These are phyloP conservation scores for Nelumbo lutea DNA, from an alignment of 164 flowering plant species.

Conservation along the genomic window DNA sequence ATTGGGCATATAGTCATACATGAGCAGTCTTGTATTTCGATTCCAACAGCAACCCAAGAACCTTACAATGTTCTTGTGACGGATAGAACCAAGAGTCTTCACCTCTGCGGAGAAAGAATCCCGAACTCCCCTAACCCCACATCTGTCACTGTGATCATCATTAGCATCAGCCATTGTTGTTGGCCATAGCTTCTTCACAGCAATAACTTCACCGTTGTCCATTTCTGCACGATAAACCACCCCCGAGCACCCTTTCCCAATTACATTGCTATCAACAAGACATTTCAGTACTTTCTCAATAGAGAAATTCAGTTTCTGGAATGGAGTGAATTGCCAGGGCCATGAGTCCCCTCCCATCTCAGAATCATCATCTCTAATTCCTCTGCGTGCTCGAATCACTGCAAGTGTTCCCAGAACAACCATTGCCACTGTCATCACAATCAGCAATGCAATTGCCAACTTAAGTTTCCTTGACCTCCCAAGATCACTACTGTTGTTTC, in stretches of 20 bases:
- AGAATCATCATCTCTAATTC: conserved; percentile 42
- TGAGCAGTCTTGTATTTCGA: conserved; percentile 51
- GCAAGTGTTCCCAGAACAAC: conserved; percentile 48
- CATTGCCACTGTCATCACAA: conserved; percentile 44
- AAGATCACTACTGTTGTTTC: conserved; percentile 4
- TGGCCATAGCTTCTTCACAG: conserved; percentile 88
- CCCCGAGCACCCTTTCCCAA: conserved; percentile 83
- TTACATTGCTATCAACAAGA: conserved; percentile 60
- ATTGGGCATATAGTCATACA: conserved; percentile 86
- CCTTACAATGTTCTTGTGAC: conserved; percentile 81
- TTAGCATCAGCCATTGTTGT: conserved; percentile 25
- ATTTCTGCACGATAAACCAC: conserved; percentile 70
- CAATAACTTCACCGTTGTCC: conserved; percentile 62
- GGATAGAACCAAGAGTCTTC: conserved; percentile 68
- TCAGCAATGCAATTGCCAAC: conserved; percentile 54
- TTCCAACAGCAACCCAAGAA: conserved; percentile 82
- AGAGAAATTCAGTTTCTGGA: conserved; percentile 68
- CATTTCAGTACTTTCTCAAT: conserved; percentile 53
- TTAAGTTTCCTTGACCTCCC: conserved; percentile 34
- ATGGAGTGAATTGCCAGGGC: conserved; percentile 79
- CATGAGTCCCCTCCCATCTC: conserved; percentile 55
- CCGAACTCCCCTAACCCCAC: conserved; percentile 28
- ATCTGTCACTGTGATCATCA: conserved; percentile 13
- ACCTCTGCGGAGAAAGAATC: conserved; percentile 82
- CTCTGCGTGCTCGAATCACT: conserved; percentile 43